Conservation (phyloP, 2,329 filamentous ascomycete genomes). For the Thelonectria discophora region DNA sequence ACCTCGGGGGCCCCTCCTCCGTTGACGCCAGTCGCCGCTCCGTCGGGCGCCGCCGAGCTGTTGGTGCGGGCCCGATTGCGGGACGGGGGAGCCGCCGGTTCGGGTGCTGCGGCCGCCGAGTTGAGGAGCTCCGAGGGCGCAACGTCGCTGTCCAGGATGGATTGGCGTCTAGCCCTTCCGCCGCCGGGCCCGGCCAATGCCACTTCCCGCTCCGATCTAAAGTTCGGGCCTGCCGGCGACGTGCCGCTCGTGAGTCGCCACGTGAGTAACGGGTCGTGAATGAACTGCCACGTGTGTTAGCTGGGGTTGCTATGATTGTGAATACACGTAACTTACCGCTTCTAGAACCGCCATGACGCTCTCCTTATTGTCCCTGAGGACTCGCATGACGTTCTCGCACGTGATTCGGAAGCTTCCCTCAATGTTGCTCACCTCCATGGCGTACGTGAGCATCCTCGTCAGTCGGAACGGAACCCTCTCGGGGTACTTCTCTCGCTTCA, state of each 20-base stretch:
- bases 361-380: constrained; percentile 96
- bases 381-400: constrained; percentile 98
- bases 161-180: constrained; percentile 69
- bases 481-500: constrained; percentile 99
- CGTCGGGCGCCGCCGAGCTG: constrained; percentile 57
- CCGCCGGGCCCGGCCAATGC: constrained; percentile 59
- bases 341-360: constrained; percentile 98
- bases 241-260: constrained; percentile 82
- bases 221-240: constrained; percentile 73
- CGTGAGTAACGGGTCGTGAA: constrained; percentile 97
- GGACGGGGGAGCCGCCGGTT: constrained; percentile 57
- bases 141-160: constrained; percentile 72
- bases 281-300: constrained; percentile 71
- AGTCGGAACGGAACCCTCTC: constrained; percentile 97
- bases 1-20: constrained; percentile 53
- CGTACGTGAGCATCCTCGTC: constrained; percentile 98
- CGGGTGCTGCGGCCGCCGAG: constrained; percentile 49
- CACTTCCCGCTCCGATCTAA: constrained; percentile 67
- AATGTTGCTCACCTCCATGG: constrained; percentile 99
- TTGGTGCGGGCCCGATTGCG: constrained; percentile 68
- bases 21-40: constrained; percentile 50
- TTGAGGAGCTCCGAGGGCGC: constrained; percentile 68
- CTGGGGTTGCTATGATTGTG: not conserved
- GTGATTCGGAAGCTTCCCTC: constrained; percentile 98
- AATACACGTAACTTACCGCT: constrained; percentile 72